A percentile compares a stretch with the other conserved stretches of the same genome.
Conservation (phyloP, 2,329 filamentous ascomycete genomes). For the Fusarium multiceps region DNA sequence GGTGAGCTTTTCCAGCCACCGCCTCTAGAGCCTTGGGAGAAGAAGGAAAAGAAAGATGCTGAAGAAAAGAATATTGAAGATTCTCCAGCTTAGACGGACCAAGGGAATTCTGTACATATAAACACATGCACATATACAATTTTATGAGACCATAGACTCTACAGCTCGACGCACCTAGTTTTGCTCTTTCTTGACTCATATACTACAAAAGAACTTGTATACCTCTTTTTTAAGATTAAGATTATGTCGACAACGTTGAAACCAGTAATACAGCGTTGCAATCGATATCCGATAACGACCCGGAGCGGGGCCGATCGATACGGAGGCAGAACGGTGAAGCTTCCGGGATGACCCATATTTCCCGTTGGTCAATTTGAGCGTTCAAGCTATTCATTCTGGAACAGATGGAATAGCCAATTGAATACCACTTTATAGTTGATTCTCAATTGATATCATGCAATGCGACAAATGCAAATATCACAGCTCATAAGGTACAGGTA, state of each 20-base stretch:
- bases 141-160: not conserved
- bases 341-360: not conserved
- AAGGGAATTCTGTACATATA: not conserved
- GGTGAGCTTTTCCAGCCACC: constrained; percentile 22
- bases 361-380: not conserved
- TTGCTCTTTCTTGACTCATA: accelerated
- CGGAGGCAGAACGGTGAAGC: not conserved
- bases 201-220: not conserved
- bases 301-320: constrained; percentile 24
- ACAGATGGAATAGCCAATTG: not conserved
- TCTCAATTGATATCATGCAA: not conserved
- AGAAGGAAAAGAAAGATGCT: not conserved
- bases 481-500: not conserved
- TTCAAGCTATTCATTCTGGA: not conserved
- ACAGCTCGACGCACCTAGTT: not conserved
- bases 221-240: not conserved
- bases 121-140: not conserved
- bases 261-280: not conserved
- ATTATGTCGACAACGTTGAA: not conserved
- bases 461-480: not conserved
- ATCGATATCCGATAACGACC: constrained; percentile 11
- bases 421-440: accelerated
- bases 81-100: constrained; percentile 1
- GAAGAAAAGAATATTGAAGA: not conserved
- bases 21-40: constrained; percentile 6